A percentile compares a stretch with the other conserved stretches of the same genome.
Evolutionary conservation across 192 early-diverging fungal species (phyloP).

Genomic region (Powellomyces hirtus): DNA sequence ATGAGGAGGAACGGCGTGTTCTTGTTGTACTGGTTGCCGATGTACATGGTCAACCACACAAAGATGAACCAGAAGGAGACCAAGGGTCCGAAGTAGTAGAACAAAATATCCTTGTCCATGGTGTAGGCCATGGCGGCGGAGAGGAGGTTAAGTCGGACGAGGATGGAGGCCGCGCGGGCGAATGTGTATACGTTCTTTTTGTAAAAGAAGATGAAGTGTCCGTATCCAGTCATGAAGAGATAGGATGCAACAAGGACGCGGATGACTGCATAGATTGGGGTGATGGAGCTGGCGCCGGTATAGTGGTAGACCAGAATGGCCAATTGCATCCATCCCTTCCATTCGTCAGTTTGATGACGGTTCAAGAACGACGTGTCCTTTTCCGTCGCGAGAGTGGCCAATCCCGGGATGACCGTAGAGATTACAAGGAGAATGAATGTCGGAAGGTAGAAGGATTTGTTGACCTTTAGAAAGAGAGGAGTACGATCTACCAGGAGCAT

Average conservation of each 20-base stretch:
- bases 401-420: constrained; percentile 42
- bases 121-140: constrained; percentile 61
- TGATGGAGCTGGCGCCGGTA: constrained; percentile 59
- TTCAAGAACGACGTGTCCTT: constrained; percentile 60
- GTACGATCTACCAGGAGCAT: constrained; percentile 72
- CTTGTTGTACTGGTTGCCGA: constrained; percentile 48
- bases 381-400: constrained; percentile 43
- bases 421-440: constrained; percentile 49
- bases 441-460: constrained; percentile 52
- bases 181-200: constrained; percentile 68
- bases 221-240: constrained; percentile 81
- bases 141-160: constrained; percentile 69
- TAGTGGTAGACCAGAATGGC: constrained; percentile 70
- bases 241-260: constrained; percentile 74
- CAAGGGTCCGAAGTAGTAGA: constrained; percentile 79
- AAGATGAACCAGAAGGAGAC: constrained; percentile 68
- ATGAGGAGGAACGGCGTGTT: constrained; percentile 43
- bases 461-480: constrained; percentile 62
- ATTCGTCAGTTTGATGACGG: constrained; percentile 79
- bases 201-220: constrained; percentile 72
- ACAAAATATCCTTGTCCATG: constrained; percentile 69
- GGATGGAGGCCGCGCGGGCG: constrained; percentile 57
- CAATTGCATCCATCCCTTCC: constrained; percentile 89
- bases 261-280: constrained; percentile 69
- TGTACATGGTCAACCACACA: constrained; percentile 67